phyloP scores from a whole-genome alignment of 805 yeast genomes.

The Myxozyma geophila region DNA sequence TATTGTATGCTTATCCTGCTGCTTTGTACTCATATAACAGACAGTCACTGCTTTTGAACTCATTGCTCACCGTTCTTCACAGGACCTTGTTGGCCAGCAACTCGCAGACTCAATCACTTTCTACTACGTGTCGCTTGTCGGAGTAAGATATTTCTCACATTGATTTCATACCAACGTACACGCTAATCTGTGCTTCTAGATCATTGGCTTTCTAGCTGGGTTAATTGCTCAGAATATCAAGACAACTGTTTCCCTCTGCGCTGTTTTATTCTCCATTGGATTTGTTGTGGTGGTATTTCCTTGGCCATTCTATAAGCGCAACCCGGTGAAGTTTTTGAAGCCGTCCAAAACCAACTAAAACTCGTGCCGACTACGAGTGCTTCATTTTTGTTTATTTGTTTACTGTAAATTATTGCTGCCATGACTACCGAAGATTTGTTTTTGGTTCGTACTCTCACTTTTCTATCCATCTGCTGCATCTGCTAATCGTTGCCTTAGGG shows the following conservation, averaged over 20 bases:
- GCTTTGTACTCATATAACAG: background rate
- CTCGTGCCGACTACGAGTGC: slow-evolving; percentile 16
- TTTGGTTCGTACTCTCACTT: slow-evolving; percentile 1
- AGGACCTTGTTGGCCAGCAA: slow-evolving; percentile 61
- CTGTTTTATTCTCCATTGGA: slow-evolving; percentile 45
- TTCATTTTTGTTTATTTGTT: slow-evolving; percentile 6
- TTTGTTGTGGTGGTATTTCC: slow-evolving; percentile 57
- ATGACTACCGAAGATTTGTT: slow-evolving; percentile 34
- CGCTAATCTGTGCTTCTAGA: slow-evolving; percentile 12
- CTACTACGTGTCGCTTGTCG: slow-evolving; percentile 43
- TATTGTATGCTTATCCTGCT: slow-evolving; percentile 12
- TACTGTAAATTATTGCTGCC: slow-evolving; percentile 13
- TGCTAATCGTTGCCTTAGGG: slow-evolving; percentile 55
- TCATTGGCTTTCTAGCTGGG: slow-evolving; percentile 56
- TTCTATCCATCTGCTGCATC: background rate
- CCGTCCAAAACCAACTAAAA: slow-evolving; percentile 29
- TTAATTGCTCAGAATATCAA: slow-evolving; percentile 53
- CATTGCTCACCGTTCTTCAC: background rate
- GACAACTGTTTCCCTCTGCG: slow-evolving; percentile 49
- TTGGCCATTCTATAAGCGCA: slow-evolving; percentile 59
- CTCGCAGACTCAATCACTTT: slow-evolving; percentile 47
- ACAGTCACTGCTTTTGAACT: background rate
- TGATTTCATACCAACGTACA: too few species aligned
- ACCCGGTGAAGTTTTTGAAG: slow-evolving; percentile 55
- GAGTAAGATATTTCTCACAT: slow-evolving; percentile 33